Conservation (phyloP, 1,139 yeast genomes). For the Yamadazyma conglobata region DNA sequence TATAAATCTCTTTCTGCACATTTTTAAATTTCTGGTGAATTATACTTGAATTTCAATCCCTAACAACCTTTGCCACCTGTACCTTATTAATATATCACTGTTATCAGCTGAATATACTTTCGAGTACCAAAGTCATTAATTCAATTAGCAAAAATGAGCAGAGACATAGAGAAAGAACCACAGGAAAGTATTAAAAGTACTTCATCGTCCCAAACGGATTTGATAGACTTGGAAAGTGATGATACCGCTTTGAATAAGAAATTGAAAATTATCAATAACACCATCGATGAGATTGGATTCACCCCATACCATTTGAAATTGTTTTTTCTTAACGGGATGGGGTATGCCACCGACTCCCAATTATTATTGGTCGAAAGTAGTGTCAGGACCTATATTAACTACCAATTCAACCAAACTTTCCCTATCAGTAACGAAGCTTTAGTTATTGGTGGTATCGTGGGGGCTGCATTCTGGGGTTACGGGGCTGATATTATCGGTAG, state of each 20-base stretch:
- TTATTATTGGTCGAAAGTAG: slow-evolving; percentile 40
- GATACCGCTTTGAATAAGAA: slow-evolving; percentile 25
- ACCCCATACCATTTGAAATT: slow-evolving; percentile 33
- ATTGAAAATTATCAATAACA: slow-evolving; percentile 28
- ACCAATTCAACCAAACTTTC: slow-evolving; percentile 35
- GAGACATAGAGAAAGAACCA: slow-evolving; percentile 12
- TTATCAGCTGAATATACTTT: too few relatives aligned
- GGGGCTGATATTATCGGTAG: slow-evolving; percentile 61
- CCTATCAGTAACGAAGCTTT: slow-evolving; percentile 28
- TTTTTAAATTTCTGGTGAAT: too few relatives aligned
- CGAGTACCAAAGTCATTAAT: too few relatives aligned
- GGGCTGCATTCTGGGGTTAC: slow-evolving; percentile 57
- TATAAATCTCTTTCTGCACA: too few relatives aligned
- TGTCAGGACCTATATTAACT: slow-evolving; percentile 38
- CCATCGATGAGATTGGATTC: slow-evolving; percentile 37
- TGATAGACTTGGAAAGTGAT: slow-evolving; percentile 23
- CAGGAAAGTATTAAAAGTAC: slow-evolving; percentile 13
- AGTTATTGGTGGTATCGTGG: slow-evolving; percentile 49
- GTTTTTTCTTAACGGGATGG: slow-evolving; percentile 54
- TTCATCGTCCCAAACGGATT: slow-evolving; percentile 18
- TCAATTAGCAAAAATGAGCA: too few relatives aligned
- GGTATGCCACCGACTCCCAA: slow-evolving; percentile 62
- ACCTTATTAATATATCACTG: too few relatives aligned
- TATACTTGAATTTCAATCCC: too few relatives aligned
- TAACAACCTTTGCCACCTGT: too few relatives aligned